phyloP scores from a whole-genome alignment of 2,329 filamentous ascomycete species.

The Malbranchea cinnamomea region DNA sequence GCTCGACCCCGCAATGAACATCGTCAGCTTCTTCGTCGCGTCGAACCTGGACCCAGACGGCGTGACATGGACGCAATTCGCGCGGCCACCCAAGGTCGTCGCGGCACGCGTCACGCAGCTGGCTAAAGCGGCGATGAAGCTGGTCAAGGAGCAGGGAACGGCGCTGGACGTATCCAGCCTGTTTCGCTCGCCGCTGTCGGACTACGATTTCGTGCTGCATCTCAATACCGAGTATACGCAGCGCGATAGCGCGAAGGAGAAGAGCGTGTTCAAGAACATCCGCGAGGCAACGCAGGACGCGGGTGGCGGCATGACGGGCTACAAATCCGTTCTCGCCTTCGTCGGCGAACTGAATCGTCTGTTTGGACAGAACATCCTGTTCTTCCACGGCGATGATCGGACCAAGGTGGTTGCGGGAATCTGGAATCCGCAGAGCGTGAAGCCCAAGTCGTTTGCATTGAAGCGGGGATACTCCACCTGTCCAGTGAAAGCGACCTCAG shows the following conservation, averaged over 20 bases:
- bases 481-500: slow-evolving; percentile 6
- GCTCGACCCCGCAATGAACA: slow-evolving; percentile 78
- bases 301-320: slow-evolving; percentile 32
- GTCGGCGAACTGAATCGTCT: slow-evolving; percentile 50
- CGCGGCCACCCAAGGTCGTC: slow-evolving; percentile 60
- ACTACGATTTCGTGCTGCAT: slow-evolving; percentile 78
- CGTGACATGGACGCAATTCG: slow-evolving; percentile 60
- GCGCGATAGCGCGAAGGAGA: slow-evolving; percentile 18
- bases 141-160: slow-evolving; percentile 40
- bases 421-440: slow-evolving; percentile 42
- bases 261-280: slow-evolving; percentile 59
- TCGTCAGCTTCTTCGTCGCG: slow-evolving; percentile 64
- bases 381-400: slow-evolving; percentile 55
- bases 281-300: too few relatives aligned
- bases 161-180: slow-evolving; percentile 43
- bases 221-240: slow-evolving; percentile 42
- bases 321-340: slow-evolving; percentile 48
- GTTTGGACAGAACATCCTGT: slow-evolving; percentile 57
- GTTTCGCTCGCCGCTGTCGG: slow-evolving; percentile 56
- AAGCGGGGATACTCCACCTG: slow-evolving; percentile 24
- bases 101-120: slow-evolving; percentile 71
- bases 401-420: slow-evolving; percentile 47
- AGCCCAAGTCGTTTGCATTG: slow-evolving; percentile 20
- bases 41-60: slow-evolving; percentile 66
- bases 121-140: slow-evolving; percentile 57